Evolutionary conservation across 495 filamentous ascomycete genomes (phyloP).

Genomic region (Darksidea phi): DNA sequence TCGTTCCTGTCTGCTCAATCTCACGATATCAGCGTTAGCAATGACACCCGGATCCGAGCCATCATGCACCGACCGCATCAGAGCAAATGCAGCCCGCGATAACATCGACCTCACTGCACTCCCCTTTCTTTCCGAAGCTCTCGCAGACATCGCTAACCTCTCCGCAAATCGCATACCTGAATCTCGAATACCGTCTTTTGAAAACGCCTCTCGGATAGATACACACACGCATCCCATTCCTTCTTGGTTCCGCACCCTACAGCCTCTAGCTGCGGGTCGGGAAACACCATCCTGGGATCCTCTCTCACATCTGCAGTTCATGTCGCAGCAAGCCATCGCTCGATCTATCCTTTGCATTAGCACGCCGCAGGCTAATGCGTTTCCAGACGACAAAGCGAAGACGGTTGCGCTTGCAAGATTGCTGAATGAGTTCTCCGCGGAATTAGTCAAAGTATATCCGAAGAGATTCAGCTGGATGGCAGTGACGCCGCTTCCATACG

Average conservation of each 20-base stretch:
- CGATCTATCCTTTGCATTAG: constrained; percentile 30
- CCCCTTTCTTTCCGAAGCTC: constrained; percentile 13
- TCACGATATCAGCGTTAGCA: not conserved
- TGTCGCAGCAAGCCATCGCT: constrained; percentile 23
- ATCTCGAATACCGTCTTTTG: constrained; percentile 7
- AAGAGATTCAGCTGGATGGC: constrained; percentile 31
- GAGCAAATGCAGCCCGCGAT: not conserved
- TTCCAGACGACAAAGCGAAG: constrained; percentile 24
- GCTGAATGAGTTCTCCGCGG: constrained; percentile 34
- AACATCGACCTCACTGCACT: constrained; percentile 8
- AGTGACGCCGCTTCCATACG: constrained; percentile 35
- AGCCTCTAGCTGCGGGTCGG: constrained; percentile 27
- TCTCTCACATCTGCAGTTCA: constrained; percentile 31
- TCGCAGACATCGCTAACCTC: constrained; percentile 9
- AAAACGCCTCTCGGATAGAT: constrained; percentile 30
- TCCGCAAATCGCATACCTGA: not conserved
- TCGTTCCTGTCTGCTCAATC: not conserved
- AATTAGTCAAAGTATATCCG: constrained; percentile 19
- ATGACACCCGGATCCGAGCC: not conserved
- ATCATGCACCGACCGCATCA: not conserved
- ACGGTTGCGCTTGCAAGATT: constrained; percentile 32
- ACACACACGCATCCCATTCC: constrained; percentile 35
- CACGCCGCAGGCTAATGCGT: constrained; percentile 34
- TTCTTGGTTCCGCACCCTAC: constrained; percentile 33
- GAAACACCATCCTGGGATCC: constrained; percentile 32